Evolutionary conservation across 2,329 filamentous ascomycete genomes (phyloP), one percentile per base, ranked within the genome.

Genomic region (Colletotrichum sp.): DNA sequence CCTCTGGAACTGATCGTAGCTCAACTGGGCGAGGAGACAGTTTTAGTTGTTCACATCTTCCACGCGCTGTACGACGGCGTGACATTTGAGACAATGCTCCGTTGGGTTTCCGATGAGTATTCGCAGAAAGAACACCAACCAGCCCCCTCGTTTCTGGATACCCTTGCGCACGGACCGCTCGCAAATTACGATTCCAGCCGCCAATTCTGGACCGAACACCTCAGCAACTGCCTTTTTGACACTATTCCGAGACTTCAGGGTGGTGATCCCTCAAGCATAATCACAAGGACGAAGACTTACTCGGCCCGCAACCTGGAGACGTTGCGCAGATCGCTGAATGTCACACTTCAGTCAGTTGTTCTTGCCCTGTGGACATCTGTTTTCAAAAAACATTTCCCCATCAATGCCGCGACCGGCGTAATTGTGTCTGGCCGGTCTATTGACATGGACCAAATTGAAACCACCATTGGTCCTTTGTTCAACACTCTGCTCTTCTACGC

Each of bases 21-120:
- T 4, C 72, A 78, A 1, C 64, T 80, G 7, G 68, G 73, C 1
- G 78, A 77, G 1, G 79, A 78, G 2, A 79, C 80, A 8, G 77
- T 88, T 0, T 83, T 98, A 36, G 84, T 88, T 4, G 80, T 98
- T 4, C 90, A 94, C 61, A 92, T 98, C 1, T 98, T 98, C 84
- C 96, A 98, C 82, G 95, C 91, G 0, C 83, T 98, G 0, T 98
- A 98, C 79, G 96, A 98, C 83, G 96, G 95, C 3, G 93, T 91
- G 78, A 96, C 95, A 76, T 89, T 98, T 52, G 88, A 90, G 3
- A 82, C 95, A 28, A 88, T 98, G 52, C 87, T 98, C 25, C 82
- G 90, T 5, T 84, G 88, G 25, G 87, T 98, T 4, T 84, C 86
- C 32, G 80, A 85, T 5, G 84, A 88, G 6, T 95, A 95, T 79